Evolutionary conservation across 1,284 basidiomycete genomes (phyloP).

Genomic region (Ganoderma resinaceum): DNA sequence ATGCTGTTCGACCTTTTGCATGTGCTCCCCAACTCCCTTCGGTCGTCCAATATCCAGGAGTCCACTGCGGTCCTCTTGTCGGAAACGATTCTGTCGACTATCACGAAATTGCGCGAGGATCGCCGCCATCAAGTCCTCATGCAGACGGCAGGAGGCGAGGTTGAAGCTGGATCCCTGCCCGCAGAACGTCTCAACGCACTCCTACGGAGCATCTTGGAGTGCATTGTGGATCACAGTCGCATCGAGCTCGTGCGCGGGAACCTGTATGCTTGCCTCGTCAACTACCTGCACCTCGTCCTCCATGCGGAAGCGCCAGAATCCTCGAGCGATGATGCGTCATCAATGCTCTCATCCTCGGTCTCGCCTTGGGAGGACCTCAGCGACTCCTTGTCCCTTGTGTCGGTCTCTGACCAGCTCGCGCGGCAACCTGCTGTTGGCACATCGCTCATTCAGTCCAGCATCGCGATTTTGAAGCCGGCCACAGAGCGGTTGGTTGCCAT

Average conservation of each 20-base stretch:
- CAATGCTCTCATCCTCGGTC: slow-evolving; percentile 41
- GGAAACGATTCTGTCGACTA: slow-evolving; percentile 81
- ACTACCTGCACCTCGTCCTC: slow-evolving; percentile 82
- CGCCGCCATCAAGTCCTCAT: slow-evolving; percentile 70
- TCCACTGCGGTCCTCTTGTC: slow-evolving; percentile 82
- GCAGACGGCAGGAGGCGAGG: slow-evolving; percentile 64
- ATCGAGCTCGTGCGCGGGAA: slow-evolving; percentile 96
- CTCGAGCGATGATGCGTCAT: slow-evolving; percentile 19
- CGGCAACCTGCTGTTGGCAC: slow-evolving; percentile 38
- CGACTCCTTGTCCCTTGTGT: slow-evolving; percentile 43
- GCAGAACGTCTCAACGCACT: slow-evolving; percentile 82
- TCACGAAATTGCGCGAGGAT: slow-evolving; percentile 87
- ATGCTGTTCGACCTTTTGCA: slow-evolving; percentile 90
- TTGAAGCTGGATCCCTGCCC: slow-evolving; percentile 71
- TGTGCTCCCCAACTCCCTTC: slow-evolving; percentile 70
- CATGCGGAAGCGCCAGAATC: slow-evolving; percentile 39
- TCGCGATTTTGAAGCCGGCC: slow-evolving; percentile 66
- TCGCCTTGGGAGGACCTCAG: slow-evolving; percentile 50
- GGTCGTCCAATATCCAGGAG: slow-evolving; percentile 67
- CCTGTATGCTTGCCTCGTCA: slow-evolving; percentile 90
- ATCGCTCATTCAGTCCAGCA: slow-evolving; percentile 66
- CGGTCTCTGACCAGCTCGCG: slow-evolving; percentile 35
- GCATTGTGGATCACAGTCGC: slow-evolving; percentile 78
- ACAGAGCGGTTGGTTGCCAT: slow-evolving; percentile 80
- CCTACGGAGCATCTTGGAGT: slow-evolving; percentile 81